Conservation (phyloP, 2,329 filamentous ascomycete genomes). For the Pseudocercospora pini-densiflorae region DNA sequence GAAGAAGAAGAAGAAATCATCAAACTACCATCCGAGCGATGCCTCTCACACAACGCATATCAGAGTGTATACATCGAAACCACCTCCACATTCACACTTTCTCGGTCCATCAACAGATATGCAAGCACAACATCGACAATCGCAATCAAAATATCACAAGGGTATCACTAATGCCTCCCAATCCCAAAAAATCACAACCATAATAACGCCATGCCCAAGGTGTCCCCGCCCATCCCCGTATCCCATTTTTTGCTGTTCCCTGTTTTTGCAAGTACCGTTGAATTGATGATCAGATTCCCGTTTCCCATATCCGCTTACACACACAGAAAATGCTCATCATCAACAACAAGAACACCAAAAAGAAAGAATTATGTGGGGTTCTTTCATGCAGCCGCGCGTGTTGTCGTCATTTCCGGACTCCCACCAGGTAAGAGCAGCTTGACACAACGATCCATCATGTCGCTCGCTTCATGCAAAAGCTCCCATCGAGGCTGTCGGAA, state of each 20-base stretch:
- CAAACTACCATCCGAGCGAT: not conserved
- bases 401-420: conserved; percentile 22
- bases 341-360: not conserved
- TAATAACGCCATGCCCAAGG: not conserved
- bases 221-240: not conserved
- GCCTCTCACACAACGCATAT: not conserved
- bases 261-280: conserved; percentile 14
- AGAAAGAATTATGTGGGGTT: not conserved
- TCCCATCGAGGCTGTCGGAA: conserved; percentile 90
- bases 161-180: conserved; percentile 37
- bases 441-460: conserved; percentile 80
- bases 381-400: not conserved
- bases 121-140: not conserved
- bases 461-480: conserved; percentile 83
- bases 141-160: conserved; percentile 19
- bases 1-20: not conserved
- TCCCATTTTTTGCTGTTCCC: conserved; percentile 13
- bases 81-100: not conserved
- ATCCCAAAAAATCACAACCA: conserved; percentile 6
- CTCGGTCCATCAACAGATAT: conserved; percentile 8
- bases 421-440: conserved; percentile 54
- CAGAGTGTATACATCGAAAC: not conserved
- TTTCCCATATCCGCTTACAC: not conserved
- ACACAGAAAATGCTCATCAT: conserved; percentile 1
- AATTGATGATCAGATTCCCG: not conserved